These are phyloP conservation scores for Paratinospora sagittata DNA, from an alignment of 164 flowering plant species.

Conservation along the genomic window DNA sequence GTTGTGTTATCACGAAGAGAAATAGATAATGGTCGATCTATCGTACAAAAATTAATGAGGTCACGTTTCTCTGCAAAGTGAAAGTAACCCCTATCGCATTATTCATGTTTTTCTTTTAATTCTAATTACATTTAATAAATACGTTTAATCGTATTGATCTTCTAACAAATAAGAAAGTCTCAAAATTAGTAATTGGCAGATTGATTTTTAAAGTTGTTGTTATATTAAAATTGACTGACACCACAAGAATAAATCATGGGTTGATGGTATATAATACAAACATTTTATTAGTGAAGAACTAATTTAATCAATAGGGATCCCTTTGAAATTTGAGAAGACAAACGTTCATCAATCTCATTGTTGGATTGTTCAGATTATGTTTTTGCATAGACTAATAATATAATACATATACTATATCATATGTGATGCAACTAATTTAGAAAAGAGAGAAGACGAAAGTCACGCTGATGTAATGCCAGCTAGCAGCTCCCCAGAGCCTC, in stretches of 20 bases:
- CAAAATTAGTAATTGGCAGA: no score
- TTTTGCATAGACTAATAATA: neutral
- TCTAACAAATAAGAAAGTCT: neutral
- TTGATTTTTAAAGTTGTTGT: neutral
- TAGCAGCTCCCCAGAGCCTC: constrained; percentile 35
- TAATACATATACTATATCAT: neutral
- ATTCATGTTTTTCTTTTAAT: no score
- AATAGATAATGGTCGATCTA: no score
- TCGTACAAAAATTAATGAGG: no score
- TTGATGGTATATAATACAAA: neutral
- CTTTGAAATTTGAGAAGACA: neutral
- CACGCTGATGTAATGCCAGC: constrained; percentile 33
- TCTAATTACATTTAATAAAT: no score
- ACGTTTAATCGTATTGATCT: neutral
- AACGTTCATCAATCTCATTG: neutral
- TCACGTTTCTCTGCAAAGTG: no score
- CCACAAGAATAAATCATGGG: no score
- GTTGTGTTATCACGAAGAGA: no score
- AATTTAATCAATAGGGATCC: neutral
- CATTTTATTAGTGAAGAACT: neutral
- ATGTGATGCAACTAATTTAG: neutral
- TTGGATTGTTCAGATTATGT: neutral
- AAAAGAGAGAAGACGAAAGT: neutral
- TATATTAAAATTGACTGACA: no score
- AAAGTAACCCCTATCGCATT: no score